Conservation (phyloP, 768 basidiomycete genomes). For the Zangia roseola region DNA sequence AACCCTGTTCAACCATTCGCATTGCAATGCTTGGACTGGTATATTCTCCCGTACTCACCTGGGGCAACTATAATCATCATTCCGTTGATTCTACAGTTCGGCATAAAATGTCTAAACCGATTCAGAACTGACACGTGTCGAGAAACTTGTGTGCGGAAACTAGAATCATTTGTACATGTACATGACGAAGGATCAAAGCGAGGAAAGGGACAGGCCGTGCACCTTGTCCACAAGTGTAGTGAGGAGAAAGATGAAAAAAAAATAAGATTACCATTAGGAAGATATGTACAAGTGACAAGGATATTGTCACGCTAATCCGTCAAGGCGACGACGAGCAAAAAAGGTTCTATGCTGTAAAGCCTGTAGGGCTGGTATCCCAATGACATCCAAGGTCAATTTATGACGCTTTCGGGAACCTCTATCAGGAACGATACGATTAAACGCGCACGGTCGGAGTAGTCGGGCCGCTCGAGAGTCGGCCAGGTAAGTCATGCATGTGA, state of each 20-base stretch:
- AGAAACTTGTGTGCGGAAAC: not conserved
- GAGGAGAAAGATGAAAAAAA: not conserved
- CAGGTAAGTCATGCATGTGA: slow-evolving; percentile 18
- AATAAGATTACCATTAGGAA: not conserved
- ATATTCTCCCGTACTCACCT: no score
- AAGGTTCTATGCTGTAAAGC: not conserved
- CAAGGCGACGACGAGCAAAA: not conserved
- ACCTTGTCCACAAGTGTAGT: not conserved
- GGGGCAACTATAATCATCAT: no score
- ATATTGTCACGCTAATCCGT: not conserved
- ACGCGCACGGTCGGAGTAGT: slow-evolving; percentile 23
- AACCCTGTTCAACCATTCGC: no score
- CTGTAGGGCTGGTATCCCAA: not conserved
- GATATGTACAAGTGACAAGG: not conserved
- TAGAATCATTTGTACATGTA: slow-evolving; percentile 3
- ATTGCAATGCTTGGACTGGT: no score
- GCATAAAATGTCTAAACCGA: no score
- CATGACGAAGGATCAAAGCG: slow-evolving; percentile 10
- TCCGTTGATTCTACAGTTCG: no score
- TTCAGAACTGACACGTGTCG: slow-evolving; percentile 4
- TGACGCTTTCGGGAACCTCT: not conserved
- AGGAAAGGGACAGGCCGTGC: not conserved
- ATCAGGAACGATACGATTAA: slow-evolving; percentile 1
- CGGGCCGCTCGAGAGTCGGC: slow-evolving; percentile 30
- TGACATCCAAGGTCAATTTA: not conserved